Evolutionary conservation across 805 yeast genomes (phyloP).

Genomic region (Wickerhamomyces canadensis): DNA sequence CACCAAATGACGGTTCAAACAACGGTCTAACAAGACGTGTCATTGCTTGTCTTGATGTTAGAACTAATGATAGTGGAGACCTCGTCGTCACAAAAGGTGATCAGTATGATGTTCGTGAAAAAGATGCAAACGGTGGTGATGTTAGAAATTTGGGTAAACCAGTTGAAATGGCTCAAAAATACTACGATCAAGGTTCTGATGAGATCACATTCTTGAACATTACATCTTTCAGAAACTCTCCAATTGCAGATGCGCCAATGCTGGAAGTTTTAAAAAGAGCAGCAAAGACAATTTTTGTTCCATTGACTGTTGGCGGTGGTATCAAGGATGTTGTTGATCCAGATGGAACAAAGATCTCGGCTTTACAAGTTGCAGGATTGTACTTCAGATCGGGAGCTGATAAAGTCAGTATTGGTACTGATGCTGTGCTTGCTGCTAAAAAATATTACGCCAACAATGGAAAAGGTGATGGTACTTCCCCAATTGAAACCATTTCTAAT

Average conservation of each 20-base stretch:
- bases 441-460: constrained; percentile 56
- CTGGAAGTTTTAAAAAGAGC: constrained; percentile 77
- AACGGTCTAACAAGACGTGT: constrained; percentile 82
- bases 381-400: constrained; percentile 98
- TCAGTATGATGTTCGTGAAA: constrained; percentile 94
- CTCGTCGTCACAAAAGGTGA: constrained; percentile 98
- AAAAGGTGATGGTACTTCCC: constrained; percentile 65
- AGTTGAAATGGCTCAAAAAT: constrained; percentile 85
- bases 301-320: constrained; percentile 98
- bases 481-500: constrained; percentile 88
- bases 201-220: constrained; percentile 93
- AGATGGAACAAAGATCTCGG: constrained; percentile 72
- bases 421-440: constrained; percentile 91
- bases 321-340: constrained; percentile 88
- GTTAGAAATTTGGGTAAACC: constrained; percentile 97
- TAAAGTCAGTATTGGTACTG: constrained; percentile 96
- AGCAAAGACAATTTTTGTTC: constrained; percentile 90
- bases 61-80: constrained; percentile 91
- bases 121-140: constrained; percentile 42
- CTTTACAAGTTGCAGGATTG: constrained; percentile 83
- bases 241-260: constrained; percentile 92
- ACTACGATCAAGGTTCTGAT: constrained; percentile 93
- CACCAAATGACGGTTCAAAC: constrained; percentile 34
- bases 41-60: constrained; percentile 95
- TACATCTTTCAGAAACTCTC: constrained; percentile 93